Evolutionary conservation across 2,329 filamentous ascomycete genomes (phyloP).

Genomic region (Trichoderma sp.): DNA sequence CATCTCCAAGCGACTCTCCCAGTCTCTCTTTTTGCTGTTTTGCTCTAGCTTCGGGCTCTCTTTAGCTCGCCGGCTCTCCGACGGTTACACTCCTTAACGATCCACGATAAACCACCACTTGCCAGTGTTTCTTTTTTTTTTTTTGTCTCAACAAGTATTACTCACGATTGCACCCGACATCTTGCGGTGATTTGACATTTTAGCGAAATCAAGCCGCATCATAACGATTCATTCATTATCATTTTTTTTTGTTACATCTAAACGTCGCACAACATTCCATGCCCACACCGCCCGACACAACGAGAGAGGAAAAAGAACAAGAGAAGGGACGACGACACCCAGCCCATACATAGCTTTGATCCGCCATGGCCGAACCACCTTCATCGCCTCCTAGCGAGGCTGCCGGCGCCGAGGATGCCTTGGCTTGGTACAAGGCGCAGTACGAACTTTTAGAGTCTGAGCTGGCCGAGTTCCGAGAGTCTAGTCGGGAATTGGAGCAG

Average conservation of each 20-base stretch:
- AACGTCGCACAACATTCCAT: slow-evolving; percentile 9
- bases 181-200: neutral
- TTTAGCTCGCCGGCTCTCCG: slow-evolving; percentile 12
- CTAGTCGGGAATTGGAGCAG: slow-evolving; percentile 87
- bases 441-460: slow-evolving; percentile 91
- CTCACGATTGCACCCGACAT: slow-evolving; percentile 6
- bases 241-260: neutral
- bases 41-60: slow-evolving; percentile 9
- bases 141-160: slow-evolving; percentile 4
- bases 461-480: slow-evolving; percentile 88
- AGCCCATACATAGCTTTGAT: slow-evolving; percentile 2
- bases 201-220: neutral
- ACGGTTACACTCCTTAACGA: slow-evolving; percentile 17
- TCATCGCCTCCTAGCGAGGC: slow-evolving; percentile 59
- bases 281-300: slow-evolving; percentile 9
- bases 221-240: slow-evolving; percentile 11
- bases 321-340: slow-evolving; percentile 5
- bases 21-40: slow-evolving; percentile 12
- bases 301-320: slow-evolving; percentile 12
- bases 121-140: neutral
- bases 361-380: slow-evolving; percentile 55
- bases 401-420: slow-evolving; percentile 64
- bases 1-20: neutral
- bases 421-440: slow-evolving; percentile 93
- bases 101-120: slow-evolving; percentile 3